phyloP scores from a whole-genome alignment of 139 green algal species.

The Chlamydomonas sp. region DNA sequence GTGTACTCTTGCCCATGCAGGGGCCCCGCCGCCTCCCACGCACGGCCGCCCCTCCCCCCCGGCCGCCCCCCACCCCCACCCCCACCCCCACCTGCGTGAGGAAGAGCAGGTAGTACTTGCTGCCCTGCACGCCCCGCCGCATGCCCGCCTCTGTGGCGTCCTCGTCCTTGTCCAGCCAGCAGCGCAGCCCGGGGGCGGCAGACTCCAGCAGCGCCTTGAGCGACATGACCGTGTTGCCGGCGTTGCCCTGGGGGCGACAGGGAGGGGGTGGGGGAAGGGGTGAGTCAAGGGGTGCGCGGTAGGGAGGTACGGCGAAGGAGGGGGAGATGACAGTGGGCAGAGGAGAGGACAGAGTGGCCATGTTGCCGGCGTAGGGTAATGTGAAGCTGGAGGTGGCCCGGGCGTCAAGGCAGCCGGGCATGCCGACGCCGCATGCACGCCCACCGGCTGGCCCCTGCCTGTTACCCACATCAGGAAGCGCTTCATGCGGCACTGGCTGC shows the following conservation, averaged over 20 bases:
- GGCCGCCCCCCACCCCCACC: neutral
- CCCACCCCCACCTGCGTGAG: constrained; percentile 12
- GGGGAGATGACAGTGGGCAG: too few species aligned
- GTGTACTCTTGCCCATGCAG: too few species aligned
- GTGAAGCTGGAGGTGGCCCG: too few species aligned
- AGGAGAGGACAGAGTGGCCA: too few species aligned
- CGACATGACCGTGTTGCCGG: constrained; percentile 34
- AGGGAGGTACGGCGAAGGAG: neutral
- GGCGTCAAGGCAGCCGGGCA: too few species aligned
- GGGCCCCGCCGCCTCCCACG: neutral
- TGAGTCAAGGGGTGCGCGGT: neutral
- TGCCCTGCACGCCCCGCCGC: constrained; percentile 23
- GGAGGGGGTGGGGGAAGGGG: neutral
- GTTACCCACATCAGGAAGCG: too few species aligned
- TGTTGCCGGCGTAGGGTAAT: too few species aligned
- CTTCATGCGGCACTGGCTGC: too few species aligned
- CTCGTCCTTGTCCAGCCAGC: constrained; percentile 43
- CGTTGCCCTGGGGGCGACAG: constrained; percentile 12
- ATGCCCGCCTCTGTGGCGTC: constrained; percentile 36
- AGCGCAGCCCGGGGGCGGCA: constrained; percentile 24
- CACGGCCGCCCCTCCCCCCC: neutral
- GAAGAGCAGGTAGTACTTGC: constrained; percentile 32
- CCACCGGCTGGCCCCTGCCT: too few species aligned
- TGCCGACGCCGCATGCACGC: too few species aligned
- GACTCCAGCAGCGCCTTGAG: constrained; percentile 35